Conservation (phyloP, 1,284 basidiomycete genomes). For the Trametes hirsuta region DNA sequence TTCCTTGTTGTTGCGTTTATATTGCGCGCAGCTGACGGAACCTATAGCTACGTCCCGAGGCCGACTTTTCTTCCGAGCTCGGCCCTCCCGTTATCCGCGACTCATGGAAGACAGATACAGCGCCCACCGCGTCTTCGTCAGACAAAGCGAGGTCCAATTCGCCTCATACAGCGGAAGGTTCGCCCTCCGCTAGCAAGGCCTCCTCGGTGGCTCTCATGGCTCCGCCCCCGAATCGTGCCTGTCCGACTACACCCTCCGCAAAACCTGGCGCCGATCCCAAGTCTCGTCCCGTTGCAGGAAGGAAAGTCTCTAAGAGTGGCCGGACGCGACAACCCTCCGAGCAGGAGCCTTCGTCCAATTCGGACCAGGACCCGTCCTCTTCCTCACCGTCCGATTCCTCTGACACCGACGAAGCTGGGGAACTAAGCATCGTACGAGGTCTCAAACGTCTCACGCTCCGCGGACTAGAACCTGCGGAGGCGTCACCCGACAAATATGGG, state of each 20-base stretch:
- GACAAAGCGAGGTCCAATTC: slow-evolving; percentile 21
- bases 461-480: slow-evolving; percentile 39
- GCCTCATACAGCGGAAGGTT: slow-evolving; percentile 9
- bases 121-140: slow-evolving; percentile 25
- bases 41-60: slow-evolving; percentile 65
- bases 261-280: not conserved
- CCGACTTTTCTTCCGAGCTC: slow-evolving; percentile 67
- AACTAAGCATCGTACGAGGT: slow-evolving; percentile 34
- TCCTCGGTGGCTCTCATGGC: slow-evolving; percentile 23
- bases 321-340: slow-evolving; percentile 10
- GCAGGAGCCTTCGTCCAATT: slow-evolving; percentile 12
- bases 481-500: slow-evolving; percentile 19
- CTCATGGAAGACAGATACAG: slow-evolving; percentile 63
- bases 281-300: slow-evolving; percentile 7
- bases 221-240: slow-evolving; percentile 15
- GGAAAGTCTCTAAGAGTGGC: slow-evolving; percentile 2
- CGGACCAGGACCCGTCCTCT: slow-evolving; percentile 20
- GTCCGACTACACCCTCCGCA: slow-evolving; percentile 13
- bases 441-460: slow-evolving; percentile 44
- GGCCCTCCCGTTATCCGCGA: slow-evolving; percentile 72
- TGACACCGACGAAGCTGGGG: slow-evolving; percentile 39
- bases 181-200: slow-evolving; percentile 14
- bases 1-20: not conserved
- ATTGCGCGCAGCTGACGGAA: slow-evolving; percentile 6
- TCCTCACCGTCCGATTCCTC: slow-evolving; percentile 37